A percentile compares a stretch with the other conserved stretches of the same genome.
phyloP scores from a whole-genome alignment of 495 filamentous ascomycete species.

The Tuber umbilicatum region DNA sequence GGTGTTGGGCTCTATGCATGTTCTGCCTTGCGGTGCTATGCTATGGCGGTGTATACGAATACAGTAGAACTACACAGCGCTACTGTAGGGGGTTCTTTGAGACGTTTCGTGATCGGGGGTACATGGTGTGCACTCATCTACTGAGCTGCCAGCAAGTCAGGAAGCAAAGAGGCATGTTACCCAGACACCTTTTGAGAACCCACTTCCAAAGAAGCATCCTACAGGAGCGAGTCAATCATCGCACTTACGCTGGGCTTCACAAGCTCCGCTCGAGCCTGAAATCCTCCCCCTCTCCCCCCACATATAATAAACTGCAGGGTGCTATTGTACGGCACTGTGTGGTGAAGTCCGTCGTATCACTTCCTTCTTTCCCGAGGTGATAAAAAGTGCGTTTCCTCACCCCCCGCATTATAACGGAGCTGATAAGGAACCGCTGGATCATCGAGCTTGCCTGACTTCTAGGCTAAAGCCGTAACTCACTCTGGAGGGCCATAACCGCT shows the following conservation, averaged over 20 bases:
- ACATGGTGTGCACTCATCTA: neutral
- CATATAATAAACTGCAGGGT: neutral
- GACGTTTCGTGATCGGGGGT: constrained; percentile 1
- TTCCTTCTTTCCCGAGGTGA: neutral
- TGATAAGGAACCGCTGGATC: constrained; percentile 4
- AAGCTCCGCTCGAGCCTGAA: neutral
- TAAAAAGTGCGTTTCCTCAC: constrained; percentile 1
- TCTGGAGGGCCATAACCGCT: neutral
- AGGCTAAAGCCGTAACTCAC: neutral
- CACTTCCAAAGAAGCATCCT: neutral
- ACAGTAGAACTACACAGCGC: neutral
- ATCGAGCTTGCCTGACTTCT: neutral
- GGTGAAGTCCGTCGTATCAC: neutral
- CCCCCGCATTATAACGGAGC: neutral
- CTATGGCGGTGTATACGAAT: neutral
- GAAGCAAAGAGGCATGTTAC: neutral
- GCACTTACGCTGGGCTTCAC: neutral
- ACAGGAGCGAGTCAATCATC: neutral
- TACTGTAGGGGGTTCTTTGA: neutral
- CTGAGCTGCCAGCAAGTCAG: neutral
- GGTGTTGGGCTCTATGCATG: neutral
- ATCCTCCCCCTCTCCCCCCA: neutral
- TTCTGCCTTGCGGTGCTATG: neutral
- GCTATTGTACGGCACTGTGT: neutral
- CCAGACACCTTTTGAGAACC: neutral